phyloP scores from a whole-genome alignment of 1,139 yeast species.

The Candida albicans region DNA sequence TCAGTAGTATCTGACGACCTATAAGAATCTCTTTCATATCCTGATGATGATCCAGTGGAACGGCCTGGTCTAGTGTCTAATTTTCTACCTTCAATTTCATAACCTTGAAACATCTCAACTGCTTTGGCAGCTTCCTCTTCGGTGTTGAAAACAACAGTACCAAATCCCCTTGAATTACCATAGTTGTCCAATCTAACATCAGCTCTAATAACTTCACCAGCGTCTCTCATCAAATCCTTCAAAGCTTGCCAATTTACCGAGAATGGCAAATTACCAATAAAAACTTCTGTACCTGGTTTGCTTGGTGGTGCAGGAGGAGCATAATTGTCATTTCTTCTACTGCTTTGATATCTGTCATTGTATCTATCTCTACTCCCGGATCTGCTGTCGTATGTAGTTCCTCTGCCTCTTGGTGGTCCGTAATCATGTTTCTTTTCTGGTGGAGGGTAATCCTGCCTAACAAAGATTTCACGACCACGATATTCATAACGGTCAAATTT shows the following conservation, averaged over 20 bases:
- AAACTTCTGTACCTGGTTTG: slow-evolving; percentile 64
- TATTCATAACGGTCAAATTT: slow-evolving; percentile 67
- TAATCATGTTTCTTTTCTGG: slow-evolving; percentile 47
- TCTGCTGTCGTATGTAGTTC: slow-evolving; percentile 12
- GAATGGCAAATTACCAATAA: slow-evolving; percentile 82
- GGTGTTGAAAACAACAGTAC: slow-evolving; percentile 65
- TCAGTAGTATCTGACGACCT: slow-evolving; percentile 4
- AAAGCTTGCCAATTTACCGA: slow-evolving; percentile 80
- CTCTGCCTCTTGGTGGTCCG: slow-evolving; percentile 16
- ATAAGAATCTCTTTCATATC: slow-evolving; percentile 6
- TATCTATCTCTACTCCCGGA: slow-evolving; percentile 14
- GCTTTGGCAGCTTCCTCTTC: slow-evolving; percentile 64
- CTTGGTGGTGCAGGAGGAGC: slow-evolving; percentile 19
- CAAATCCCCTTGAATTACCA: slow-evolving; percentile 86
- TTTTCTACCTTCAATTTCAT: slow-evolving; percentile 65
- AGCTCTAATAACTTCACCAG: slow-evolving; percentile 77
- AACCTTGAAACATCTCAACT: slow-evolving; percentile 63
- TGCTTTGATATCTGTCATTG: slow-evolving; percentile 13
- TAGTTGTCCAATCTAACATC: slow-evolving; percentile 68
- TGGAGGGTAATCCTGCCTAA: slow-evolving; percentile 86
- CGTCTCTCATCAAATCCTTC: slow-evolving; percentile 77
- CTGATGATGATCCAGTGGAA: slow-evolving; percentile 3
- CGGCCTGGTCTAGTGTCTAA: slow-evolving; percentile 69
- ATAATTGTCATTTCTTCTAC: slow-evolving; percentile 12
- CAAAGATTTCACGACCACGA: slow-evolving; percentile 81